These are phyloP conservation scores for Ascoidea rubescens DNA, from an alignment of 805 yeast genomes.

Conservation along the genomic window DNA sequence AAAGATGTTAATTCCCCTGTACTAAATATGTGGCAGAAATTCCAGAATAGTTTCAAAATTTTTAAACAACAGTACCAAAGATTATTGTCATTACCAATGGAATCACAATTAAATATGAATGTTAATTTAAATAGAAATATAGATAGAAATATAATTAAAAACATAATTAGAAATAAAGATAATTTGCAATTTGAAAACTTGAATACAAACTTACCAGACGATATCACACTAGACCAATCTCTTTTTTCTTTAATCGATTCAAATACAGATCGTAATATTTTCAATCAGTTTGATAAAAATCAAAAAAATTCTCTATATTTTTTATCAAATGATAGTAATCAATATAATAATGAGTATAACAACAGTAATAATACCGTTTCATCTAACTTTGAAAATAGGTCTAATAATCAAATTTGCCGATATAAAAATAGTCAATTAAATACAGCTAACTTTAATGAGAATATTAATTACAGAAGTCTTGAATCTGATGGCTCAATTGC, in stretches of 20 bases:
- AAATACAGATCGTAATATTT: too few species aligned
- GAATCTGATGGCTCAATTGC: neutral
- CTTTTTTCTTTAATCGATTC: neutral
- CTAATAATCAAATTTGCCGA: neutral
- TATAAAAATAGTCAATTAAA: too few species aligned
- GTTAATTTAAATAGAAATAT: too few species aligned
- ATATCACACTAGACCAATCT: neutral
- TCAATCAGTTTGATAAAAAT: neutral
- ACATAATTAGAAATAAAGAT: too few species aligned
- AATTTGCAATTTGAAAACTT: neutral
- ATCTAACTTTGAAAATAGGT: neutral
- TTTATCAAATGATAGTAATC: neutral
- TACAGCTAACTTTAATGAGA: neutral
- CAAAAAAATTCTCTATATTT: neutral
- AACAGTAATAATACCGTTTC: neutral
- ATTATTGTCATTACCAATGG: too few species aligned
- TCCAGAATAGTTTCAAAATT: neutral
- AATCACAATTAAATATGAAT: neutral
- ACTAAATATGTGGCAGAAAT: neutral
- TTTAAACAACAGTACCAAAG: too few species aligned
- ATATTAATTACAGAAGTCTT: too few species aligned
- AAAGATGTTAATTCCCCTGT: neutral
- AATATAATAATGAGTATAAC: too few species aligned
- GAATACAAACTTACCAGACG: neutral
- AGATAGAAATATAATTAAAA: too few species aligned